Evolutionary conservation across 192 early-diverging fungal species (phyloP), one percentile per base, ranked within the genome.

Genomic region (Gonapodya sp.): DNA sequence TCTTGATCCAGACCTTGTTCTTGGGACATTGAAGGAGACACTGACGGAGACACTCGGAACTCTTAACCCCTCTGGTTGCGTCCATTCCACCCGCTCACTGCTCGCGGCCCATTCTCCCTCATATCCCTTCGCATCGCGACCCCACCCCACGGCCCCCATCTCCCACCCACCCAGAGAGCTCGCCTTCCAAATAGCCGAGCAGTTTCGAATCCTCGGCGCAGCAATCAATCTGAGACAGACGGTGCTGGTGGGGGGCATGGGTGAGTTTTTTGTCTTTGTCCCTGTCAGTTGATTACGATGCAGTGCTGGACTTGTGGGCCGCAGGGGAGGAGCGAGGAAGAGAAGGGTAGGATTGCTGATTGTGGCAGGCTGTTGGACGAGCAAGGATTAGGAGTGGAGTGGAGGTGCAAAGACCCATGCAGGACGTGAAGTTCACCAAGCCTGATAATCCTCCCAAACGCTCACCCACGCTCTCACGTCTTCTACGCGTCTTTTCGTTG

Each of bases 101-200:
- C n/a, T n/a, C n/a, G n/a, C n/a, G n/a, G n/a, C n/a, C n/a, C n/a
- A n/a, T n/a, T n/a, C n/a, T n/a, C n/a, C n/a, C n/a, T n/a, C n/a
- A n/a, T n/a, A n/a, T n/a, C n/a, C n/a, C n/a, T n/a, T n/a, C n/a
- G n/a, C n/a, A n/a, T n/a, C n/a, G n/a, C n/a, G n/a, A n/a, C 8
- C 46, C 46, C 24, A 64, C 8, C 24, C 46, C 8, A 16, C 8
- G 46, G 8, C 46, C 46, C 46, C 46, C 24, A 8, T 64, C 46
- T 24, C 24, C 46, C 46, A 64, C 46, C 46, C 46, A 64, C 46
- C 46, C 46, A 94, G 98, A 73, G 98, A 99, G 85, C 89, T 99
- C 18, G 97, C 98, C 0, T 97, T 93, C 83, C 98, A 99, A 84
- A 99, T 99, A 79, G 95, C 96, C 0, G 97, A 99, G 82, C 97